Percentiles rank a stretch among this genome's conserved stretches.
These are phyloP conservation scores for Neurospora tetraspora DNA, from an alignment of 495 filamentous ascomycete genomes.

Conservation along the genomic window DNA sequence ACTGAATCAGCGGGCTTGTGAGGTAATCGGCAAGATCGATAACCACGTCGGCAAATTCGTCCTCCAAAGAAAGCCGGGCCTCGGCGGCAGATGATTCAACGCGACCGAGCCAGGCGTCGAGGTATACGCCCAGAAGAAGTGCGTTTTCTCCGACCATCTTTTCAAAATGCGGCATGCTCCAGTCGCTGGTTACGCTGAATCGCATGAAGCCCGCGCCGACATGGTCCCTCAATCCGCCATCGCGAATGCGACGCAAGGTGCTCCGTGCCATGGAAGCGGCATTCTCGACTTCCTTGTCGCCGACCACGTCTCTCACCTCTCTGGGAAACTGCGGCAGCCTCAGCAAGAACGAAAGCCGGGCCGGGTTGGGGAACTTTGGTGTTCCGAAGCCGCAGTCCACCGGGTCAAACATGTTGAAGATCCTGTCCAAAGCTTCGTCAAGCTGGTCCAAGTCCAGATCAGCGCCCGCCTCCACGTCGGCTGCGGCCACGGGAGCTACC, in stretches of 20 bases:
- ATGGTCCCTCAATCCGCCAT: conserved; percentile 86
- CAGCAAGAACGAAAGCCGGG: conserved; percentile 75
- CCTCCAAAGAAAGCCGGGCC: conserved; percentile 2
- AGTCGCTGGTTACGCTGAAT: conserved; percentile 84
- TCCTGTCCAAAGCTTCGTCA: conserved; percentile 80
- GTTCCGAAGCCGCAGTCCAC: conserved; percentile 69
- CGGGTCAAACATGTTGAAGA: conserved; percentile 66
- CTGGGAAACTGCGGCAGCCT: conserved; percentile 61
- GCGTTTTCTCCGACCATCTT: conserved; percentile 98
- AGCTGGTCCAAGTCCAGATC: conserved; percentile 82
- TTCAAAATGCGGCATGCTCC: conserved; percentile 92
- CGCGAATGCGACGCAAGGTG: conserved; percentile 72
- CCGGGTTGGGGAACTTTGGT: conserved; percentile 87
- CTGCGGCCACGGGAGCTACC: not conserved
- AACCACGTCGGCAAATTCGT: conserved; percentile 67
- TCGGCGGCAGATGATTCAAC: conserved; percentile 33
- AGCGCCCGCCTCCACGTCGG: conserved; percentile 11
- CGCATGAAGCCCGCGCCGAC: conserved; percentile 81
- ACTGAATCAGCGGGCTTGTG: conserved; percentile 54
- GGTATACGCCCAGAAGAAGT: conserved; percentile 74
- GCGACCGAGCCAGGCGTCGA: conserved; percentile 76
- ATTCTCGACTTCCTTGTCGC: conserved; percentile 62
- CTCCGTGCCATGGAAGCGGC: conserved; percentile 73
- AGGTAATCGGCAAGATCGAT: conserved; percentile 81
- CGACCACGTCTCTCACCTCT: conserved; percentile 75